These are phyloP conservation scores for Chrysosporium keratinophilum DNA, from an alignment of 2,329 filamentous ascomycete genomes.

Conservation along the genomic window DNA sequence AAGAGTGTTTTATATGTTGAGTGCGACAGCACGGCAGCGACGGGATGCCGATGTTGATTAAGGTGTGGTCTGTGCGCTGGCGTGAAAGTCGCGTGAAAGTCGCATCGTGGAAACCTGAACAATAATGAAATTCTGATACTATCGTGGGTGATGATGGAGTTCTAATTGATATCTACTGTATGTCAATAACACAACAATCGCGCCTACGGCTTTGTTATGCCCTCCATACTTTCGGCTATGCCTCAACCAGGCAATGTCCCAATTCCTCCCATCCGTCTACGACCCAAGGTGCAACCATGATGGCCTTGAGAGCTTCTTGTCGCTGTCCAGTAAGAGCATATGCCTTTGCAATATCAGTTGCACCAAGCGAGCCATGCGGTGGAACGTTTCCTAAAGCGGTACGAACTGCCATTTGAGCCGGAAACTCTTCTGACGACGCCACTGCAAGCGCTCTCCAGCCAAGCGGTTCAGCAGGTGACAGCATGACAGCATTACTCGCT, in stretches of 20 bases:
- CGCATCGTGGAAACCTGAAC: too few species aligned
- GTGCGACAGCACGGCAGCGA: not conserved
- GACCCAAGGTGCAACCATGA: slow-evolving; percentile 74
- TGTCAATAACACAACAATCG: too few species aligned
- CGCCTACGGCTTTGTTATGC: not conserved
- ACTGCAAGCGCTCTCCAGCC: slow-evolving; percentile 70
- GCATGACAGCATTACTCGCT: slow-evolving; percentile 65
- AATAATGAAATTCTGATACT: not conserved
- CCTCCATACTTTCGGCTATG: not conserved
- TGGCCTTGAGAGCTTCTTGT: slow-evolving; percentile 64
- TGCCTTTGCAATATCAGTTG: slow-evolving; percentile 59
- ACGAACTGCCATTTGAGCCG: slow-evolving; percentile 67
- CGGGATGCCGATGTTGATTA: too few species aligned
- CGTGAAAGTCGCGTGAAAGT: too few species aligned
- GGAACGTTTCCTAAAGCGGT: slow-evolving; percentile 67
- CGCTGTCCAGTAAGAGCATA: slow-evolving; percentile 63
- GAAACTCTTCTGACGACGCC: slow-evolving; percentile 43
- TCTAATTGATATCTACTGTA: not conserved
- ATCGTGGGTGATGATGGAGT: not conserved
- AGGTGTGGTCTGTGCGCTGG: too few species aligned
- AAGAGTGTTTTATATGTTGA: not conserved
- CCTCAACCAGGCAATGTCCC: slow-evolving; percentile 23
- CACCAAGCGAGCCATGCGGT: slow-evolving; percentile 57
- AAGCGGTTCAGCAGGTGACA: slow-evolving; percentile 65
- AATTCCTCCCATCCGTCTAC: slow-evolving; percentile 51